Evolutionary conservation across 805 yeast genomes (phyloP).

Genomic region (Jamesozyma lodderae): DNA sequence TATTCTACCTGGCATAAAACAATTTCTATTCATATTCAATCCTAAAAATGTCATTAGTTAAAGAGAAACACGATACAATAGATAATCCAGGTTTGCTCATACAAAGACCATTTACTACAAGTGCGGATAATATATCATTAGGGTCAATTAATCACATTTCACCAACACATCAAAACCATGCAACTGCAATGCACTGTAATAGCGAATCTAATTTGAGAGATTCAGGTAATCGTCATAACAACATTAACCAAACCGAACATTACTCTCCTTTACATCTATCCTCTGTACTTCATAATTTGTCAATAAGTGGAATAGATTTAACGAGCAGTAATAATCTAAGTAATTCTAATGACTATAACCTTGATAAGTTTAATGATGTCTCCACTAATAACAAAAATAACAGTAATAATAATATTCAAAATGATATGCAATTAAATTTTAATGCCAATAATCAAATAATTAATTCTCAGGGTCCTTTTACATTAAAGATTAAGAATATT

Average conservation of each 20-base stretch:
- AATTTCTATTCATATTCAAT: no score
- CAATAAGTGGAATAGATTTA: constrained; percentile 8
- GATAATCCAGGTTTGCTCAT: constrained; percentile 10
- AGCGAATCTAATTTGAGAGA: constrained; percentile 9
- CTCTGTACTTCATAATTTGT: constrained; percentile 14
- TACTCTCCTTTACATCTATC: constrained; percentile 6
- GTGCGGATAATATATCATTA: constrained; percentile 16
- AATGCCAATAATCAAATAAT: no score
- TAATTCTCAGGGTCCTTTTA: constrained; percentile 5
- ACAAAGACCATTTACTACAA: constrained; percentile 16
- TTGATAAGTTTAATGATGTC: no score
- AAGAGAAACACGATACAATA: constrained; percentile 6
- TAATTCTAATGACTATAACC: not conserved
- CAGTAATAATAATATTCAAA: not conserved
- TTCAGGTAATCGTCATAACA: not conserved
- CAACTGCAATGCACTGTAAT: constrained; percentile 1
- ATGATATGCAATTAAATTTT: not conserved
- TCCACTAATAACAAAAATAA: constrained; percentile 1
- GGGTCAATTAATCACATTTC: constrained; percentile 17
- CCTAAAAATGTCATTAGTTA: constrained; percentile 3
- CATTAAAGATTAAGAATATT: constrained; percentile 40
- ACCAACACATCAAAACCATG: constrained; percentile 14
- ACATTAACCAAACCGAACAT: not conserved
- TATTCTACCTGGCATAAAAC: no score
- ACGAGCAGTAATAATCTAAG: not conserved